Evolutionary conservation across 768 basidiomycete species (phyloP), one percentile per base, ranked within the genome.

Genomic region (Russula dissimulans): DNA sequence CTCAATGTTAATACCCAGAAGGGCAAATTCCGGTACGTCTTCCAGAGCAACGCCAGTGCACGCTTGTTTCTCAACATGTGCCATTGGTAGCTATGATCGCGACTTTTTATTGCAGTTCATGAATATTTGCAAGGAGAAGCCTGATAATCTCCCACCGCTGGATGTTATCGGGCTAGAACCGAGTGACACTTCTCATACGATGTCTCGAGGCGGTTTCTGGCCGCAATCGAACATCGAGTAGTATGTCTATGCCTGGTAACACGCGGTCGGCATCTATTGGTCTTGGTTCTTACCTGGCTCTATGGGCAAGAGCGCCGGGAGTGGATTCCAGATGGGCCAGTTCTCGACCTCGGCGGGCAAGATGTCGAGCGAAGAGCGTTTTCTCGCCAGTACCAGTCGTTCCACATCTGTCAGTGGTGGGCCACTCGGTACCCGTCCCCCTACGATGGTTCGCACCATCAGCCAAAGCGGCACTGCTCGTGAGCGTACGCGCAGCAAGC

Each of bases 61-160:
- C 10, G 5, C 11, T 32, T 64, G 38, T 6, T 45, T 34, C 57
- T 61, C 54, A 63, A 36, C 49, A 32, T 17, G 14, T 39, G 39
- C 39, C 26, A 54, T 9, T 51, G 31, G 17, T 62, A 92, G 95
- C 68, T 99, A 99, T 71, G 93, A 97, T 71, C 92, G 95, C 39
- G 92, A 95, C 18, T 99, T 99, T 84, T 81, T 99, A 29, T 74
- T 99, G 60, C 95, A 99, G 71, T 99, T 99, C 77, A 94, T 97
- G 90, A 74, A 76, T 26, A 75, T 95, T 61, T 99, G 97, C 79
- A 90, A 85, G 72, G 95, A 97, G 76, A 95, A 94, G 73, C 95
- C 97, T 3, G 92, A 91, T 56, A 79, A 81, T 57, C 85, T 97
- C 31, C 92, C 93, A 43, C 83, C 91, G 61, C 81, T 97, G 56